These are phyloP conservation scores for Lachnellula occidentalis DNA, from an alignment of 2,329 filamentous ascomycete species.

Conservation along the genomic window DNA sequence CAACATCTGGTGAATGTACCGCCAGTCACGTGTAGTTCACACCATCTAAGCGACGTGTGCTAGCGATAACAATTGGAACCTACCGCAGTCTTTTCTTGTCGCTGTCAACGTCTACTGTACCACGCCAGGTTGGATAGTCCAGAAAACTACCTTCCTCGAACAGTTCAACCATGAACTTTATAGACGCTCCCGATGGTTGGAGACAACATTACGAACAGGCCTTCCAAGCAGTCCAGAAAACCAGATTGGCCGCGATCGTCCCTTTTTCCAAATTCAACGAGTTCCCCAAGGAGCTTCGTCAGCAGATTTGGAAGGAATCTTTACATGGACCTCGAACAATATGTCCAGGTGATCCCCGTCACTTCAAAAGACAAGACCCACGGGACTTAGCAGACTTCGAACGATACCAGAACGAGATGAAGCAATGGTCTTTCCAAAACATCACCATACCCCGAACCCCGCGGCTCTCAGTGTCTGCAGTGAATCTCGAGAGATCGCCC, in stretches of 20 bases:
- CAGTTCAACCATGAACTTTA: too few species aligned
- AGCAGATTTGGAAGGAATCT: conserved; percentile 27
- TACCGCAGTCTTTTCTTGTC: too few species aligned
- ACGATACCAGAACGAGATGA: not conserved
- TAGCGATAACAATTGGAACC: too few species aligned
- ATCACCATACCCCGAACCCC: not conserved
- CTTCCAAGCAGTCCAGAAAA: not conserved
- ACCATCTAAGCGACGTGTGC: too few species aligned
- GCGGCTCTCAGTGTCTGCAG: not conserved
- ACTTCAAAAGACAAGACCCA: not conserved
- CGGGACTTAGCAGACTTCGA: not conserved
- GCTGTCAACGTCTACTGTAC: too few species aligned
- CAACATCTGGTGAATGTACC: too few species aligned
- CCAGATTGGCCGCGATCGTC: not conserved
- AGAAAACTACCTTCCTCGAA: too few species aligned
- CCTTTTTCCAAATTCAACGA: conserved; percentile 18
- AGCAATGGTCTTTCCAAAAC: not conserved
- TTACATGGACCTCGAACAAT: not conserved
- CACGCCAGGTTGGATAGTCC: too few species aligned
- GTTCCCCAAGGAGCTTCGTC: conserved; percentile 36
- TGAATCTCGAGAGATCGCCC: not conserved
- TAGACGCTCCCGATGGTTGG: not conserved
- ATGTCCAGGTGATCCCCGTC: not conserved
- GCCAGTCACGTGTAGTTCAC: too few species aligned
- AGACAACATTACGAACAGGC: not conserved